Conservation (phyloP, 2,329 filamentous ascomycete species). For the Fusarium nygamai region DNA sequence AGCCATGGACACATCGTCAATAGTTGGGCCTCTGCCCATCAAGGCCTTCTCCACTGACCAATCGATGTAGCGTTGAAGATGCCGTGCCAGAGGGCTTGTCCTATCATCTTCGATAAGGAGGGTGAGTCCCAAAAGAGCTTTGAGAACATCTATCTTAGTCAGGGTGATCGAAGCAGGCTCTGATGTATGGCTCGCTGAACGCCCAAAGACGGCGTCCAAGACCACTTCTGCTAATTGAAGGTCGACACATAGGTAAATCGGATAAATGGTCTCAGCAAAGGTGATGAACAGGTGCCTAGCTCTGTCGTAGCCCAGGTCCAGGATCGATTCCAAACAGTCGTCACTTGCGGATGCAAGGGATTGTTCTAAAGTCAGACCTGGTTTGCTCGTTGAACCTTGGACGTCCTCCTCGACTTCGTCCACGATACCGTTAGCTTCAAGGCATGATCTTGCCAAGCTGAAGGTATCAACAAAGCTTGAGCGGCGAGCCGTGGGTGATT, state of each 20-base stretch:
- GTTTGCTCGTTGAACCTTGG: not conserved
- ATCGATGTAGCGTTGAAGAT: not conserved
- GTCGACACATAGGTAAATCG: not conserved
- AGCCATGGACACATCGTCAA: not conserved
- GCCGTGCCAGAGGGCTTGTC: rapidly evolving
- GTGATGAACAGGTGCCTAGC: rapidly evolving
- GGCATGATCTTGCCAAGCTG: not conserved
- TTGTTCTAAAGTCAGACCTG: too few relatives aligned
- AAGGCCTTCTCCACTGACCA: not conserved
- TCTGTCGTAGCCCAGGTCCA: not conserved
- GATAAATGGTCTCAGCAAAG: not conserved
- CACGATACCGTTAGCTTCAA: not conserved
- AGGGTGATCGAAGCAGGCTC: rapidly evolving
- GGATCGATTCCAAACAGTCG: not conserved
- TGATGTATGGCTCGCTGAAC: not conserved
- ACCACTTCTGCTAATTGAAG: not conserved
- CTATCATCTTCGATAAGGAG: not conserved
- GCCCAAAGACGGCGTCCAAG: not conserved
- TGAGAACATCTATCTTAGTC: not conserved
- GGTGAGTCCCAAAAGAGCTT: rapidly evolving
- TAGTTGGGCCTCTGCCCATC: not conserved
- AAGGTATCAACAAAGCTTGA: not conserved
- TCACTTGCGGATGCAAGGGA: not conserved
- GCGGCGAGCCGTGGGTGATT: not conserved
- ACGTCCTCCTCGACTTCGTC: not conserved